Evolutionary conservation across 345 rosid genomes (phyloP).

Genomic region (Physaria fendleri): DNA sequence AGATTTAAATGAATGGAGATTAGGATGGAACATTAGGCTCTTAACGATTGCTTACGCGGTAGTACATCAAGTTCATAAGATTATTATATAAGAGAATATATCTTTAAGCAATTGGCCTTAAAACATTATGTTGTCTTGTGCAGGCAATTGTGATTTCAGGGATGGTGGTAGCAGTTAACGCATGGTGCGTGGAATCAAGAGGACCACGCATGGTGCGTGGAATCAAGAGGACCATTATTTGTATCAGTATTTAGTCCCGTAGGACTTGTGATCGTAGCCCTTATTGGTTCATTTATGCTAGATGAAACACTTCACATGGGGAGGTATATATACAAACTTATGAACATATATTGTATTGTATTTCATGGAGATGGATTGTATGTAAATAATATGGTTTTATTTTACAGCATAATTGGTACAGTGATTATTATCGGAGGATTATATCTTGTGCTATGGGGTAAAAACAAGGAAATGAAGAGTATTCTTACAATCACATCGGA

Average conservation of each 20-base stretch:
- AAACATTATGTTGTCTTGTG: background rate
- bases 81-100: background rate
- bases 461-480: conserved; percentile 36
- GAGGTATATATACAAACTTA: conserved; percentile 37
- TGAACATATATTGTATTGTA: conserved; percentile 10
- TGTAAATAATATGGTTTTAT: background rate
- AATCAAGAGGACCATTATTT: conserved; percentile 40
- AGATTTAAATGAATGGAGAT: conserved; percentile 35
- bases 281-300: conserved; percentile 37
- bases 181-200: conserved; percentile 46
- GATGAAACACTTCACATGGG: conserved; percentile 41
- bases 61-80: background rate
- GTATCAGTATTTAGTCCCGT: conserved; percentile 42
- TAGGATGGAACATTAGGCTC: conserved; percentile 44
- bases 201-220: conserved; percentile 44
- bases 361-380: background rate
- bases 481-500: background rate
- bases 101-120: too few relatives aligned
- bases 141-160: conserved; percentile 43
- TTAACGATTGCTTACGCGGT: conserved; percentile 36
- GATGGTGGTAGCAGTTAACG: conserved; percentile 20
- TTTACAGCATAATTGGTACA: conserved; percentile 38
- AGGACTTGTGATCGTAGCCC: conserved; percentile 37
- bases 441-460: conserved; percentile 48
- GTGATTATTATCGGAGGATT: conserved; percentile 36